Percentiles rank a stretch among this genome's conserved stretches.
phyloP scores from a whole-genome alignment of 2,329 filamentous ascomycete genomes.

The Aspergillus niger region DNA sequence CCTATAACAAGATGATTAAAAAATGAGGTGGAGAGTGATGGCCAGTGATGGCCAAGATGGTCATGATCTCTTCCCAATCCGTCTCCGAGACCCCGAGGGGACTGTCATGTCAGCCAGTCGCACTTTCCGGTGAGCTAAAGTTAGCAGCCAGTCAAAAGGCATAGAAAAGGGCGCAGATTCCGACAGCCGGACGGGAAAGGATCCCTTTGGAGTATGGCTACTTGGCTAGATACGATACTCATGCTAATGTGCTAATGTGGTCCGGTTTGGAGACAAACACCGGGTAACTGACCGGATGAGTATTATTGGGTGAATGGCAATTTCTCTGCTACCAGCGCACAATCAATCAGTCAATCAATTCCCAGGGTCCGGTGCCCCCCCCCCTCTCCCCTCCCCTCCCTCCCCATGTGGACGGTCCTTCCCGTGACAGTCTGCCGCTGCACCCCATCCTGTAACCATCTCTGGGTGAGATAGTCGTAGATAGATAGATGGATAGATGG shows the following conservation, averaged over 20 bases:
- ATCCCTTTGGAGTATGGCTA: constrained; percentile 8
- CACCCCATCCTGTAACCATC: constrained; percentile 8
- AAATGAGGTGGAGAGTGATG: too few species aligned
- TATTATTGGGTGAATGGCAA: background rate
- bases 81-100: background rate
- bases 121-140: constrained; percentile 4
- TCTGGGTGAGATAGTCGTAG: too few species aligned
- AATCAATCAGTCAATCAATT: background rate
- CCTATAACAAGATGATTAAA: too few species aligned
- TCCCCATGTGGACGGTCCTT: constrained; percentile 12
- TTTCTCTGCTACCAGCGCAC: background rate
- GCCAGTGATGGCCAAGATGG: background rate
- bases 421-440: constrained; percentile 13
- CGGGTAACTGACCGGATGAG: background rate
- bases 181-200: constrained; percentile 14
- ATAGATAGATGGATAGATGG: too few species aligned
- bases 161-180: background rate
- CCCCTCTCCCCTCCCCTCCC: too few species aligned
- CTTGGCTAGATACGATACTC: too few species aligned
- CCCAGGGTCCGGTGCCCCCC: constrained; percentile 2
- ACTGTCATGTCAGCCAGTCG: background rate
- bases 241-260: background rate
- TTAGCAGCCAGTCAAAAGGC: constrained; percentile 13
- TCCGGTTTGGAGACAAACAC: background rate
- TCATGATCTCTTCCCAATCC: background rate